phyloP scores from a whole-genome alignment of 73 alveolate genomes.

The Paraurostyla sp. region DNA sequence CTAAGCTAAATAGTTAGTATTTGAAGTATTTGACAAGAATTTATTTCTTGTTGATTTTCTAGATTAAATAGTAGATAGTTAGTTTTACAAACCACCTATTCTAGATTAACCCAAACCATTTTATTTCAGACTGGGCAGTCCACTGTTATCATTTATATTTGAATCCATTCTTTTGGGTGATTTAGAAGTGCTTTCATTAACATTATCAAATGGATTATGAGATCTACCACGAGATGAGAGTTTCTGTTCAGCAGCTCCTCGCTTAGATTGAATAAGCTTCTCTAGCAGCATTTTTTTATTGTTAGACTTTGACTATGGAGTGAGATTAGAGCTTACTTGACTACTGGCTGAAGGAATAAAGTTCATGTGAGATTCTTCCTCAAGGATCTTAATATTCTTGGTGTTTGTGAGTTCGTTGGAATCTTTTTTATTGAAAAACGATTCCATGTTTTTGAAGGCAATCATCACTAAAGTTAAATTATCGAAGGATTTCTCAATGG shows the following conservation, averaged over 20 bases:
- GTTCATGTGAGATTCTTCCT: background rate
- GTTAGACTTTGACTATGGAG: too few species aligned
- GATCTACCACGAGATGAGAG: conserved; percentile 40
- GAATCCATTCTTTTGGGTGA: background rate
- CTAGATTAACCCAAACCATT: background rate
- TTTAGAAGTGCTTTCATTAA: background rate
- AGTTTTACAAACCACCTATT: background rate
- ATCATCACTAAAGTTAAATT: conserved; percentile 65
- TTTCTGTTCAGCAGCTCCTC: conserved; percentile 31
- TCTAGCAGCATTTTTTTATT: background rate
- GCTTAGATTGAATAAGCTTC: background rate
- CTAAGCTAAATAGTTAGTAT: conserved; percentile 10
- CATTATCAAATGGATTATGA: background rate
- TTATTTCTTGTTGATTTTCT: conserved; percentile 45
- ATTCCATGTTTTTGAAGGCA: conserved; percentile 52
- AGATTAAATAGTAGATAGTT: background rate
- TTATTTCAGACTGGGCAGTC: conserved; percentile 1
- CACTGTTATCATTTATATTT: background rate
- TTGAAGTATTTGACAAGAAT: background rate
- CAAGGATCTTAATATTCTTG: conserved; percentile 12
- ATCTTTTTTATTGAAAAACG: background rate
- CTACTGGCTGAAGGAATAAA: background rate
- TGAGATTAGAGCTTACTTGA: too few species aligned
- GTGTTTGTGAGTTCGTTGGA: background rate
- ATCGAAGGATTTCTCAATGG: conserved; percentile 61